Evolutionary conservation across 352 stramenopile species (phyloP), one percentile per base, ranked within the genome.

Genomic region (Blastocystis sp.): DNA sequence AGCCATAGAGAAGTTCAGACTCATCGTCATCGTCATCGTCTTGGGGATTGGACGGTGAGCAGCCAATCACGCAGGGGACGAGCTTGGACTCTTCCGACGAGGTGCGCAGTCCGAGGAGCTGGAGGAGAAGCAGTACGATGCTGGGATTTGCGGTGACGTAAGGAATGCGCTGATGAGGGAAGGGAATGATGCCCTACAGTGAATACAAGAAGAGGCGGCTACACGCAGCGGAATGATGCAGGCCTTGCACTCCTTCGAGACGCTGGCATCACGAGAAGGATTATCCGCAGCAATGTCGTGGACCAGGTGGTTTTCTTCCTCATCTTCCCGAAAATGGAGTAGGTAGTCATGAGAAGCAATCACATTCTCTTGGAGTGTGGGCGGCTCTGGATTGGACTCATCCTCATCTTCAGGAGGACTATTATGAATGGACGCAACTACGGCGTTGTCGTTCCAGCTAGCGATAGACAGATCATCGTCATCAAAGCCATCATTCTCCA

Each of bases 41-140:
- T 34, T 34, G 28, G 17, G 34, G 34, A 69, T 28, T 7, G 10
- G 21, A 17, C 10, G 10, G n/a, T 11, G 10, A 14, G 7, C 7
- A 69, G n/a, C 62, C 62, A 69, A 69, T 69, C 21, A 69, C 10
- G 34, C 62, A 69, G 7, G 62, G 62, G 7, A n/a, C 17, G 9
- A 69, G 21, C 34, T 21, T 7, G 17, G 62, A 42, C 62, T 21
- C 62, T 11, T 69, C 62, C n/a, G 62, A 21, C 10, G n/a, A 7
- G 7, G 7, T 11, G 21, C 62, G 62, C 7, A 69, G 34, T n/a
- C 62, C 62, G 17, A 69, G 34, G 9, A 69, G 10, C 34, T 69
- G 62, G 62, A 69, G 62, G 34, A 69, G 62, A 69, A 69, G 62
- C n/a, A 69, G 62, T 11, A 69, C 62, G 7, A 69, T 42, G 34